These are phyloP conservation scores for Rhizomucor miehei DNA, from an alignment of 371 early-diverging fungal species.

Conservation along the genomic window DNA sequence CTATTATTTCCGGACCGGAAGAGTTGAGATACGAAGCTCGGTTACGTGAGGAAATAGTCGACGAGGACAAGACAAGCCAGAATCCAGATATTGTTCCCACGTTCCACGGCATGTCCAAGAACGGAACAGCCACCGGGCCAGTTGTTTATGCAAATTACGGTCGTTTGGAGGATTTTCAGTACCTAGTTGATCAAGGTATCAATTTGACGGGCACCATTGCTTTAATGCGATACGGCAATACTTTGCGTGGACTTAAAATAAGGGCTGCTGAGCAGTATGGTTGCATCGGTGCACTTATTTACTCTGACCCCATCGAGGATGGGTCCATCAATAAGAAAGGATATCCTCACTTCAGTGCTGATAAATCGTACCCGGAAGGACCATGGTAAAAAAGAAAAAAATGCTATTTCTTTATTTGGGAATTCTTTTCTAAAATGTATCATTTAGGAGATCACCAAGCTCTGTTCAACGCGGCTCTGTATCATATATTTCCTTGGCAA, in stretches of 20 bases:
- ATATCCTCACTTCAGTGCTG: constrained; percentile 19
- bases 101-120: constrained; percentile 27
- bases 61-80: constrained; percentile 54
- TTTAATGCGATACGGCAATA: constrained; percentile 56
- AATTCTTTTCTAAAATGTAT: not conserved
- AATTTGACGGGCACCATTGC: constrained; percentile 49
- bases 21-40: constrained; percentile 48
- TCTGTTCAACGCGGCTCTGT: constrained; percentile 61
- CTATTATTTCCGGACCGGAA: constrained; percentile 46
- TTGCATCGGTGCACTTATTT: constrained; percentile 57
- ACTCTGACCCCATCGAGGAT: constrained; percentile 20
- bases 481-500: constrained; percentile 38
- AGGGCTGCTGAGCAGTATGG: constrained; percentile 56
- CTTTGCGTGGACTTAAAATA: constrained; percentile 57
- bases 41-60: constrained; percentile 51
- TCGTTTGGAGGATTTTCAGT: constrained; percentile 50
- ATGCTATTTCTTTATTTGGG: no score
- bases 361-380: constrained; percentile 58
- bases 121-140: constrained; percentile 61
- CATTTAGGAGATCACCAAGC: constrained; percentile 35
- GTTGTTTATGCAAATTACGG: constrained; percentile 69
- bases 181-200: constrained; percentile 39
- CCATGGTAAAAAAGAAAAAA: constrained; percentile 44
- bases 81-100: constrained; percentile 46
- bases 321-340: constrained; percentile 11